These are phyloP conservation scores for Aspergillus sojae DNA, from an alignment of 2,329 filamentous ascomycete genomes.

Conservation along the genomic window DNA sequence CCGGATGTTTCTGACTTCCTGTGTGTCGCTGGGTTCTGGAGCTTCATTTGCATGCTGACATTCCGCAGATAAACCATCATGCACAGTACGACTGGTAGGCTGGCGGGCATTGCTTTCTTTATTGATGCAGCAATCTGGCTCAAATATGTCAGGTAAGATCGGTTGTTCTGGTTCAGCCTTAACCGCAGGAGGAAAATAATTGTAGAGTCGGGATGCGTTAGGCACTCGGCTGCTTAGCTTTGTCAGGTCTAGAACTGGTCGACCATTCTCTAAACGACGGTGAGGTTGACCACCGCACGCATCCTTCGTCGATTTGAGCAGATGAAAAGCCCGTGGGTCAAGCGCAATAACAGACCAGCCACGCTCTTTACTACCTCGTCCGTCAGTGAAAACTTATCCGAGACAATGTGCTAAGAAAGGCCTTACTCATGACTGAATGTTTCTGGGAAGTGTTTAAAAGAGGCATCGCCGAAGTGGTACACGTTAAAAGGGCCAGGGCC, in stretches of 20 bases:
- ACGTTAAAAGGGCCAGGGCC: conserved; percentile 29
- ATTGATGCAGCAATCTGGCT: conserved; percentile 26
- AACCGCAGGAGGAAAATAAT: conserved; percentile 27
- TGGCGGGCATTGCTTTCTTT: background rate
- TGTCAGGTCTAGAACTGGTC: conserved; percentile 34
- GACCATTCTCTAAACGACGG: conserved; percentile 18
- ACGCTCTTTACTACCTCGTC: conserved; percentile 27
- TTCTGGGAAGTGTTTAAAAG: conserved; percentile 24
- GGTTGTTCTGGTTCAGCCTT: conserved; percentile 24
- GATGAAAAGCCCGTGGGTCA: conserved; percentile 47
- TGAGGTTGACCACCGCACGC: conserved; percentile 44
- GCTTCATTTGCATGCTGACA: background rate
- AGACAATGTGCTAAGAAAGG: background rate
- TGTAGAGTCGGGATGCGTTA: conserved; percentile 33
- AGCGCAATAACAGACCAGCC: conserved; percentile 53
- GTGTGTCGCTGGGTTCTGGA: background rate
- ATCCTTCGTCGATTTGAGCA: conserved; percentile 35
- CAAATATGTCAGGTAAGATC: conserved; percentile 33
- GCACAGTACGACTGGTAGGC: background rate
- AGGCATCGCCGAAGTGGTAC: conserved; percentile 35
- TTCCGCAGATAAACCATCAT: background rate
- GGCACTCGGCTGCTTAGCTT: conserved; percentile 27
- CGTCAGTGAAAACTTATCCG: conserved; percentile 6
- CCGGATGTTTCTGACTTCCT: conserved; percentile 6
- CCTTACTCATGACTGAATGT: conserved; percentile 31